These are phyloP conservation scores for Cutaneotrichosporon daszewskae DNA, from an alignment of 1,284 basidiomycete genomes.

Conservation along the genomic window DNA sequence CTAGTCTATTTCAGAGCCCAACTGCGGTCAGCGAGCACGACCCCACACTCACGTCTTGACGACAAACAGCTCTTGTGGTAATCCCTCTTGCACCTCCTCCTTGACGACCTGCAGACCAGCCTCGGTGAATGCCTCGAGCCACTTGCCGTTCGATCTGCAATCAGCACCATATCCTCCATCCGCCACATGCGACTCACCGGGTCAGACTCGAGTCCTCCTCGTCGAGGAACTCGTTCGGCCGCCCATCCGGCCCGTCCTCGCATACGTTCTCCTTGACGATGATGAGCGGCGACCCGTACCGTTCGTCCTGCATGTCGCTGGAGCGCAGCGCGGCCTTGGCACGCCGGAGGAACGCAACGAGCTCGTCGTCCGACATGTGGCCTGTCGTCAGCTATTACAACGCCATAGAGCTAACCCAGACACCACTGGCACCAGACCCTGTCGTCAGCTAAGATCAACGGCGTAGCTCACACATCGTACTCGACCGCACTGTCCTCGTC, in stretches of 20 bases:
- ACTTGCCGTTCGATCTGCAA: slow-evolving; percentile 70
- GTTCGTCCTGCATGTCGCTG: slow-evolving; percentile 9
- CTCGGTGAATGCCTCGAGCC: slow-evolving; percentile 64
- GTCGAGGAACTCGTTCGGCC: slow-evolving; percentile 60
- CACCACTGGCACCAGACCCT: slow-evolving; percentile 92
- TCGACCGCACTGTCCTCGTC: slow-evolving; percentile 33
- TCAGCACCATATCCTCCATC: background rate
- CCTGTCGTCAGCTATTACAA: slow-evolving; percentile 21
- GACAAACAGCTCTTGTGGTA: slow-evolving; percentile 69
- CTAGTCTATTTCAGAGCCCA: too few species aligned
- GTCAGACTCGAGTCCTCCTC: slow-evolving; percentile 82
- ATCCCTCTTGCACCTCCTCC: slow-evolving; percentile 63
- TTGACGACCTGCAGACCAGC: slow-evolving; percentile 64
- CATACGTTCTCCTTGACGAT: slow-evolving; percentile 92
- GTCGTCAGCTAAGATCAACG: slow-evolving; percentile 51
- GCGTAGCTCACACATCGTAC: slow-evolving; percentile 42
- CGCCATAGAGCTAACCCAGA: slow-evolving; percentile 53
- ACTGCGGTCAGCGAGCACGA: too few species aligned
- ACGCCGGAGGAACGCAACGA: slow-evolving; percentile 67
- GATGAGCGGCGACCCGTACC: slow-evolving; percentile 53
- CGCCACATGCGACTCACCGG: slow-evolving; percentile 51
- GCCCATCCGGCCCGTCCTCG: slow-evolving; percentile 53
- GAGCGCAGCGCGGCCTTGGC: slow-evolving; percentile 49
- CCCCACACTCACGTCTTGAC: slow-evolving; percentile 67
- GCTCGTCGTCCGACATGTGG: slow-evolving; percentile 69